These are phyloP conservation scores for Didymella pomorum DNA, from an alignment of 2,329 filamentous ascomycete species.

Conservation along the genomic window DNA sequence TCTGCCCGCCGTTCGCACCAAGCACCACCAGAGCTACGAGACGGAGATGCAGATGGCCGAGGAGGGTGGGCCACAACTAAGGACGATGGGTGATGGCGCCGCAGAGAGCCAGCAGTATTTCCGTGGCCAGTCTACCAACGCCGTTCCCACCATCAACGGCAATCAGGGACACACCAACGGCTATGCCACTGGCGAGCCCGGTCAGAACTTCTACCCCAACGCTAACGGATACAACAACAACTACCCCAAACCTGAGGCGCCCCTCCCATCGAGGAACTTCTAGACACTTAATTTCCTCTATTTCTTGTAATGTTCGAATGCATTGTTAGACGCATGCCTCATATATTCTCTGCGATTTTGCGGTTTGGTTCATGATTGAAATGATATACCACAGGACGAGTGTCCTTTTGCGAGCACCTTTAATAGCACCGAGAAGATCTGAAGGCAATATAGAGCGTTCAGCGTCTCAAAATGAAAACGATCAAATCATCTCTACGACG, in stretches of 20 bases:
- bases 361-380: not conserved
- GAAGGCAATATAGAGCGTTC: not conserved
- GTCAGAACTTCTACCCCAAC: slow-evolving; percentile 31
- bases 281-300: slow-evolving; percentile 23
- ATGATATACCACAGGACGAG: slow-evolving; percentile 3
- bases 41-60: slow-evolving; percentile 48
- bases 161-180: slow-evolving; percentile 33
- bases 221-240: slow-evolving; percentile 27
- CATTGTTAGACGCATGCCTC: slow-evolving; percentile 7
- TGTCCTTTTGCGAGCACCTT: not conserved
- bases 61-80: slow-evolving; percentile 24
- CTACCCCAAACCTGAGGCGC: slow-evolving; percentile 33
- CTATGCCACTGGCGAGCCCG: slow-evolving; percentile 23
- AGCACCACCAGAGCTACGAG: slow-evolving; percentile 51
- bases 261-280: slow-evolving; percentile 40
- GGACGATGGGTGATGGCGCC: slow-evolving; percentile 33
- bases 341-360: not conserved
- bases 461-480: not conserved
- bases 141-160: slow-evolving; percentile 20
- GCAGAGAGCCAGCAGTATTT: slow-evolving; percentile 40
- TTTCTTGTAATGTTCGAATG: slow-evolving; percentile 18
- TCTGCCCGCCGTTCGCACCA: slow-evolving; percentile 75
- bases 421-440: not conserved
- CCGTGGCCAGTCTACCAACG: slow-evolving; percentile 28
- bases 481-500: not conserved